These are phyloP conservation scores for Syzygium malaccense DNA, from an alignment of 441 rosid genomes.

Conservation along the genomic window DNA sequence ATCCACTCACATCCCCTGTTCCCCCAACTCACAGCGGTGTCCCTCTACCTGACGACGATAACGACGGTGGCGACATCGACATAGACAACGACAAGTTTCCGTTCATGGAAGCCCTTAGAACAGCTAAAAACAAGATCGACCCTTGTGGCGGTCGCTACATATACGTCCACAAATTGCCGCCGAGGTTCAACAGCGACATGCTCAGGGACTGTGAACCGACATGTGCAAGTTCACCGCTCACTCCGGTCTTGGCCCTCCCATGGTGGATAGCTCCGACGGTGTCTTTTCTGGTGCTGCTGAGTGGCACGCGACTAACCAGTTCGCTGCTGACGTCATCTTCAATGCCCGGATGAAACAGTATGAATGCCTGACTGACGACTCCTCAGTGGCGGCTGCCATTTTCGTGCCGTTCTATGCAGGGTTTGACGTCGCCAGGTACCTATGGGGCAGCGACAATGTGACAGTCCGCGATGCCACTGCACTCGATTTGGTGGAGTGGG, in stretches of 20 bases:
- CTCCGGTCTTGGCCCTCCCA: conserved; percentile 26
- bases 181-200: conserved; percentile 26
- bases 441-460: neutral
- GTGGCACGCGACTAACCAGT: conserved; percentile 33
- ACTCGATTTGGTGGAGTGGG: neutral
- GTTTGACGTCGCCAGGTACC: neutral
- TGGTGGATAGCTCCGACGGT: neutral
- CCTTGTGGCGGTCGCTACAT: conserved; percentile 19
- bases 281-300: neutral
- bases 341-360: conserved; percentile 18
- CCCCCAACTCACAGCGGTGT: no score
- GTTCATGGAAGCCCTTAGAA: no score
- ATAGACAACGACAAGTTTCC: no score
- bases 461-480: neutral
- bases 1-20: no score
- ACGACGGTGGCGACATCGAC: no score
- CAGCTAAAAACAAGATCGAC: neutral
- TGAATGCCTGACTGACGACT: conserved; percentile 5
- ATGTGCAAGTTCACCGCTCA: conserved; percentile 27
- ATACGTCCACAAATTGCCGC: conserved; percentile 29
- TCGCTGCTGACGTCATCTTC: conserved; percentile 89
- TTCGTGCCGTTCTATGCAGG: conserved; percentile 5
- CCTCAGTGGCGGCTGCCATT: conserved; percentile 2
- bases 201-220: conserved; percentile 29
- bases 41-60: no score